Evolutionary conservation across 192 early-diverging fungal species (phyloP), one percentile per base, ranked within the genome.

Genomic region (Spinellus fusiger): DNA sequence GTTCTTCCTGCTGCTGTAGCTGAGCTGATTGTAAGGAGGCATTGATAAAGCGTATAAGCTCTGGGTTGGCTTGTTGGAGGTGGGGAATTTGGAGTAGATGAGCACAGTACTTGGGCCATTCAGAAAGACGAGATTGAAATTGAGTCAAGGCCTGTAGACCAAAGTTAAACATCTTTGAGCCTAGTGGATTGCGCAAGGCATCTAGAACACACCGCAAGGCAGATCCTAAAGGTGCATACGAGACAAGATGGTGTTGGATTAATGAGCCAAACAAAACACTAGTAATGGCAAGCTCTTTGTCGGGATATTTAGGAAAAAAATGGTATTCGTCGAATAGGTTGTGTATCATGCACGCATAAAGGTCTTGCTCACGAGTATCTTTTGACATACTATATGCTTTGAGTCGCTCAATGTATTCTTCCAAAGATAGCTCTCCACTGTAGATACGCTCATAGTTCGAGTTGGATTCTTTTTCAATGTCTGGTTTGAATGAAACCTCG

Each of bases 291-390:
- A 98, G 79, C 73, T 96, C 91, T 61, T 88, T 91, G 49, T 94
- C 93, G 0, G 94, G 95, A 70, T 98, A 99, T 71, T 92, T 89
- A 26, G 88, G 77, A 57, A 99, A 95, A 65, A 91, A 96, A 56
- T 89, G 86, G 73, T 92, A 96, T 73, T 99, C 97, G 60, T 98
- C 97, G 73, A 99, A 89, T 31, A 96, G 84, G 55, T 91, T 91
- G 72, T 93, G 89, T 8, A 95, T 86, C 83, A 97, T 95, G 65
- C 88, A 93, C 8, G 84, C 80, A 71, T 85, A 98, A 6, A 90
- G 84, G 48, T 94, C 88, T 70, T 88, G 88, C 60, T 92, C 92
- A 22, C 84, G 76, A 23, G 76, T 65, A 53, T 85, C 83, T 15
- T 82, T 61, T 23, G 94, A 94, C 51, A 84, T 86, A 56, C 92